phyloP scores from a whole-genome alignment of 1,139 yeast species.

The Yamadazyma atmosphaerica region DNA sequence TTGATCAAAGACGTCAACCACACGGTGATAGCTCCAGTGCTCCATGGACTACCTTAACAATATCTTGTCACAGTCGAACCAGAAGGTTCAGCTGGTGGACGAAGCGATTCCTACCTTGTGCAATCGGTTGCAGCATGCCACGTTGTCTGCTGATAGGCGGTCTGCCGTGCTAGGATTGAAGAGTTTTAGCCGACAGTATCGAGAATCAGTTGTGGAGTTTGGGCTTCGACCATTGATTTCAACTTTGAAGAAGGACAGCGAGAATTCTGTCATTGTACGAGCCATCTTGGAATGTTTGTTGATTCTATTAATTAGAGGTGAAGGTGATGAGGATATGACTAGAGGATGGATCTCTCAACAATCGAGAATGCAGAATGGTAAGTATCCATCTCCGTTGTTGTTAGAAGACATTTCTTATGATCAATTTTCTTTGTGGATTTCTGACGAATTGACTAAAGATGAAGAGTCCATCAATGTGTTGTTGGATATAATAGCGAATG shows the following conservation, averaged over 20 bases:
- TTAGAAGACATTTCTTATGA: conserved; percentile 63
- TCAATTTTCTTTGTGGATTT: conserved; percentile 91
- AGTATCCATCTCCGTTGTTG: conserved; percentile 78
- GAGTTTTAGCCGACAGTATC: conserved; percentile 83
- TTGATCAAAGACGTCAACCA: background rate
- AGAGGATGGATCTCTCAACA: conserved; percentile 74
- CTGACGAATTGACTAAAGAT: conserved; percentile 86
- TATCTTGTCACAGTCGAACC: conserved; percentile 32
- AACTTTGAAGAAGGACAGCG: conserved; percentile 64
- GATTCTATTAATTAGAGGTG: conserved; percentile 73
- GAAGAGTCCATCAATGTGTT: conserved; percentile 58
- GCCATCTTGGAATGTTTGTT: conserved; percentile 85
- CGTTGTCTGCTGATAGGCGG: conserved; percentile 78
- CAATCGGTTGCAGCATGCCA: conserved; percentile 83
- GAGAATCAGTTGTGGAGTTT: conserved; percentile 88
- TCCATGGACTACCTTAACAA: conserved; percentile 43
- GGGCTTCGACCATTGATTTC: conserved; percentile 76
- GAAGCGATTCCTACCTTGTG: conserved; percentile 89
- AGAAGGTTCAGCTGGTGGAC: conserved; percentile 62
- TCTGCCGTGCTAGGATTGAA: conserved; percentile 91
- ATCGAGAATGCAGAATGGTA: conserved; percentile 76
- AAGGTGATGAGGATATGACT: conserved; percentile 56
- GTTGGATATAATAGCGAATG: conserved; percentile 53
- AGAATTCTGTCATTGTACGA: conserved; percentile 71
- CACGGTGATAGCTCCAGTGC: background rate